Conservation (phyloP, 495 filamentous ascomycete species). For the Penicillium arizonense region DNA sequence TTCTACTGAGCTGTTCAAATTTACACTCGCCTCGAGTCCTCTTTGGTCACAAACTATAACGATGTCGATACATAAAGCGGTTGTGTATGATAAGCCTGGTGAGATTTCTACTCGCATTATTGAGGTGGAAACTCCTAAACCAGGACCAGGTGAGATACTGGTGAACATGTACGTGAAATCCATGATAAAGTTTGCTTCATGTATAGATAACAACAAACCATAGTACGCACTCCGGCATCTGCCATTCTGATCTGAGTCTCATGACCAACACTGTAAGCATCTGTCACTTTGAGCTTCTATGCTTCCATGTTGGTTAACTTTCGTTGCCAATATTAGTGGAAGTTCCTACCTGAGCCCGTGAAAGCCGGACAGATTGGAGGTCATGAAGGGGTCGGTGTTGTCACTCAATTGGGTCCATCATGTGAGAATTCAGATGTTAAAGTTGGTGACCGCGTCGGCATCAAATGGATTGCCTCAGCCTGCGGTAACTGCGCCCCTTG, state of each 20-base stretch:
- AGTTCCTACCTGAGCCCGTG: constrained; percentile 45
- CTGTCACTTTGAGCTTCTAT: too few relatives aligned
- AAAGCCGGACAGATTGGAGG: constrained; percentile 54
- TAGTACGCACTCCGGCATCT: constrained; percentile 58
- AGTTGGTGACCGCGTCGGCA: constrained; percentile 55
- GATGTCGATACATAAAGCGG: not conserved
- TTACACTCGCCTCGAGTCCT: too few relatives aligned
- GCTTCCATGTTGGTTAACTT: too few relatives aligned
- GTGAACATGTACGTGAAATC: not conserved
- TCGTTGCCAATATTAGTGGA: constrained; percentile 26
- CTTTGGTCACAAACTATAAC: too few relatives aligned
- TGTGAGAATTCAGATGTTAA: constrained; percentile 46
- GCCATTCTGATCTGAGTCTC: constrained; percentile 54
- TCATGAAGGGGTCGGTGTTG: constrained; percentile 48
- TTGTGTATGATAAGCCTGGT: constrained; percentile 2
- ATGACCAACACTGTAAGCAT: constrained; percentile 39
- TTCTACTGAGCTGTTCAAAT: too few relatives aligned
- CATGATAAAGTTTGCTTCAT: too few relatives aligned
- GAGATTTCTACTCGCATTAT: constrained; percentile 1
- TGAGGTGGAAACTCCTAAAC: not conserved
- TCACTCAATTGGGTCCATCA: constrained; percentile 32
- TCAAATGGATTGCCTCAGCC: constrained; percentile 37
- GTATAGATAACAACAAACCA: not conserved
- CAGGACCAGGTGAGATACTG: constrained; percentile 4
- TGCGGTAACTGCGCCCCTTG: constrained; percentile 43